A percentile compares a stretch with the other conserved stretches of the same genome.
Evolutionary conservation across 1,284 basidiomycete species (phyloP).

Genomic region (Cryptococcus amylolentus): DNA sequence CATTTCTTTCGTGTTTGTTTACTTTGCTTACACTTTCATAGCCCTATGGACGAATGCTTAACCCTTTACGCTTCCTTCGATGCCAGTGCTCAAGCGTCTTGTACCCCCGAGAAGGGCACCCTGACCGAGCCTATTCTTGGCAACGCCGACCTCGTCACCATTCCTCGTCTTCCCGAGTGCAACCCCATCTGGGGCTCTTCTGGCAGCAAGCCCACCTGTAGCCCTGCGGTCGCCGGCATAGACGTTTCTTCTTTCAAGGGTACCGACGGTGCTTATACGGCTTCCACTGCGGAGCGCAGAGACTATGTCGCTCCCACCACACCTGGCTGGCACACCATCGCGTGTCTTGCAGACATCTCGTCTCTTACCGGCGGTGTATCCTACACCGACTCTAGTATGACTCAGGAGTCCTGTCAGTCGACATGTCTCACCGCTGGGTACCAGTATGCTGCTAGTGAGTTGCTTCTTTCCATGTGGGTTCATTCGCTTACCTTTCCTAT

Average conservation of each 20-base stretch:
- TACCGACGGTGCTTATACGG: slow-evolving; percentile 22
- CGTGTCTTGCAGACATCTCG: slow-evolving; percentile 22
- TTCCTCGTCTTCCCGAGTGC: slow-evolving; percentile 31
- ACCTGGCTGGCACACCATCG: slow-evolving; percentile 31
- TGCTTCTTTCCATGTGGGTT: too few species aligned
- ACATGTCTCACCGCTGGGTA: slow-evolving; percentile 23
- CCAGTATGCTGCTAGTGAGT: slow-evolving; percentile 14
- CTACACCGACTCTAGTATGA: slow-evolving; percentile 17
- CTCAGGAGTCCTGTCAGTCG: slow-evolving; percentile 18
- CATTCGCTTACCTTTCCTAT: too few species aligned
- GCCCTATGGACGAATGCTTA: slow-evolving; percentile 22
- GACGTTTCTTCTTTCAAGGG: slow-evolving; percentile 23
- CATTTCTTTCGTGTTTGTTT: neutral
- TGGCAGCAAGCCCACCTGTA: slow-evolving; percentile 28
- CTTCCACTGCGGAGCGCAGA: slow-evolving; percentile 10
- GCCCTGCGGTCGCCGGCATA: slow-evolving; percentile 17
- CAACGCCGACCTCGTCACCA: slow-evolving; percentile 26
- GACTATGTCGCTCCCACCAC: slow-evolving; percentile 20
- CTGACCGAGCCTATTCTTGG: slow-evolving; percentile 23
- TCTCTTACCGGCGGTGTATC: slow-evolving; percentile 11
- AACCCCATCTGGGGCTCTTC: slow-evolving; percentile 30
- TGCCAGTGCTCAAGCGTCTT: slow-evolving; percentile 14
- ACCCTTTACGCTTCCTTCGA: slow-evolving; percentile 22
- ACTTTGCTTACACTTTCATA: neutral
- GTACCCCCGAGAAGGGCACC: slow-evolving; percentile 26